phyloP scores from a whole-genome alignment of 2,329 filamentous ascomycete genomes.

The Herpotrichia juniperi region DNA sequence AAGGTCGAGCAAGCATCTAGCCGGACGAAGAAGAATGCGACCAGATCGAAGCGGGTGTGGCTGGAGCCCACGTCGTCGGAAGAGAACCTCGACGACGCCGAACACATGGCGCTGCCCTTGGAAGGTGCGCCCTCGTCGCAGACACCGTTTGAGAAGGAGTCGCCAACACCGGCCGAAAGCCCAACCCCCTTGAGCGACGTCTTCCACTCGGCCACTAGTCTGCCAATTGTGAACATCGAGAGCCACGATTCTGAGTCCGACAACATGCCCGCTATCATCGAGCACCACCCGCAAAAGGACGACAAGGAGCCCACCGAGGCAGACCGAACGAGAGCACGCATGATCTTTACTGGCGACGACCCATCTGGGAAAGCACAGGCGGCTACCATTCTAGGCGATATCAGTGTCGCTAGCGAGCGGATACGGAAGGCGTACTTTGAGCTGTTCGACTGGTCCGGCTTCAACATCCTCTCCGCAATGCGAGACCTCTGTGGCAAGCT shows the following conservation, averaged over 20 bases:
- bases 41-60: slow-evolving; percentile 45
- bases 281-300: slow-evolving; percentile 31
- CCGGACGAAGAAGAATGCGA: slow-evolving; percentile 17
- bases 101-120: slow-evolving; percentile 44
- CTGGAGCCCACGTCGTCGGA: slow-evolving; percentile 46
- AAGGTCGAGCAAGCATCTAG: slow-evolving; percentile 26
- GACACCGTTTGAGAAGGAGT: slow-evolving; percentile 40
- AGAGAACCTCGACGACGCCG: slow-evolving; percentile 35
- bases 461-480: slow-evolving; percentile 79
- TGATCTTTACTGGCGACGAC: slow-evolving; percentile 85
- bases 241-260: slow-evolving; percentile 43
- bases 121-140: slow-evolving; percentile 46
- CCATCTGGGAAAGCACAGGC: slow-evolving; percentile 79
- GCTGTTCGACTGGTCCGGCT: slow-evolving; percentile 82
- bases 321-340: slow-evolving; percentile 77
- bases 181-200: slow-evolving; percentile 49
- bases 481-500: slow-evolving; percentile 82
- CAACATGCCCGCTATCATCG: slow-evolving; percentile 43
- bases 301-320: slow-evolving; percentile 62
- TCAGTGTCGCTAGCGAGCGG: slow-evolving; percentile 57
- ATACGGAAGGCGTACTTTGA: slow-evolving; percentile 85
- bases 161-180: slow-evolving; percentile 34
- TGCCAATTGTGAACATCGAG: slow-evolving; percentile 59
- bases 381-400: slow-evolving; percentile 85
- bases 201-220: slow-evolving; percentile 55